Percentiles rank a stretch among this genome's conserved stretches.
These are phyloP conservation scores for Cystobasidium ongulense DNA, from an alignment of 768 basidiomycete species.

Conservation along the genomic window DNA sequence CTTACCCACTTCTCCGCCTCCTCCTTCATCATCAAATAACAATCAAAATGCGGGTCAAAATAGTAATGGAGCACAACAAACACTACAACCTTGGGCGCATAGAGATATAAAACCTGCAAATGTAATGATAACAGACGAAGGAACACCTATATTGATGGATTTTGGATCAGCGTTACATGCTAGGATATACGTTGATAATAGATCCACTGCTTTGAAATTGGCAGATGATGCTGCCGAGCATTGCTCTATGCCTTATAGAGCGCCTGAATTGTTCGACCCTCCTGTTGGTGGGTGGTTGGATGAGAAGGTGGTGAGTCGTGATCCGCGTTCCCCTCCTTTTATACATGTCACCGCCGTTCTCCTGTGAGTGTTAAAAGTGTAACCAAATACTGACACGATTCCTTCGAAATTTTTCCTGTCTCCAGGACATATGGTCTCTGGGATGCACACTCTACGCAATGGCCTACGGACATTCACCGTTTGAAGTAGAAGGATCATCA, in stretches of 20 bases:
- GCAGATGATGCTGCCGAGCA: slow-evolving; percentile 98
- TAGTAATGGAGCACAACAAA: slow-evolving; percentile 40
- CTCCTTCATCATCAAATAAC: not conserved
- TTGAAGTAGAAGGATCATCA: slow-evolving; percentile 92
- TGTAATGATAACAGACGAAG: slow-evolving; percentile 92
- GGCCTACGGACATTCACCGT: slow-evolving; percentile 91
- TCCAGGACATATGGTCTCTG: slow-evolving; percentile 58
- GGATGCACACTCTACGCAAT: slow-evolving; percentile 92
- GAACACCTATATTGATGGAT: slow-evolving; percentile 87
- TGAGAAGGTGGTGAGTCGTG: slow-evolving; percentile 60
- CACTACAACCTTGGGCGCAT: slow-evolving; percentile 84
- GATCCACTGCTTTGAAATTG: slow-evolving; percentile 77
- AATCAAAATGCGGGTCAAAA: not conserved
- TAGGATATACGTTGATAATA: slow-evolving; percentile 66
- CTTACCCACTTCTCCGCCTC: not conserved
- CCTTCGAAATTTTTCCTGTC: not conserved
- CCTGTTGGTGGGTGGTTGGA: slow-evolving; percentile 78
- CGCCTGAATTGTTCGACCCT: slow-evolving; percentile 94
- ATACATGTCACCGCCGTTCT: too few species aligned
- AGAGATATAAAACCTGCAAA: slow-evolving; percentile 78
- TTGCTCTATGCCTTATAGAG: slow-evolving; percentile 96
- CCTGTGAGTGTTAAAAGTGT: too few species aligned
- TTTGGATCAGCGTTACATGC: slow-evolving; percentile 88
- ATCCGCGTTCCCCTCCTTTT: slow-evolving; percentile 14
- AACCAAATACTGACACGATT: slow-evolving; percentile 23